A percentile compares a stretch with the other conserved stretches of the same genome.
These are phyloP conservation scores for Colletotrichum sp. DNA, from an alignment of 2,329 filamentous ascomycete species.

Conservation along the genomic window DNA sequence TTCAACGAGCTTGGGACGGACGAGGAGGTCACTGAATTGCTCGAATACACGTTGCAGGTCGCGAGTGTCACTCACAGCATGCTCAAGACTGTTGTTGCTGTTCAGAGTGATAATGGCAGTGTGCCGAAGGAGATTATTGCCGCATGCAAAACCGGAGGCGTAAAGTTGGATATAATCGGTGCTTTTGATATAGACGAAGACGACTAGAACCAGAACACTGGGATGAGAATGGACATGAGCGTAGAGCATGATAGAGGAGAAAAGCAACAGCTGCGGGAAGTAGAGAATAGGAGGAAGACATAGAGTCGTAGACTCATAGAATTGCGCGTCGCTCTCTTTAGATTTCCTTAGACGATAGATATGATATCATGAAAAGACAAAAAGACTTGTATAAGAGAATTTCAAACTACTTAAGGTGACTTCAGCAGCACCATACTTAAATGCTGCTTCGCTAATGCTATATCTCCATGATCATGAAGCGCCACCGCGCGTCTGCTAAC, in stretches of 20 bases:
- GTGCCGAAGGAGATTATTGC: constrained; percentile 39
- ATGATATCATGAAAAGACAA: neutral
- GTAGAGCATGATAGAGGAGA: neutral
- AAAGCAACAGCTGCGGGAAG: neutral
- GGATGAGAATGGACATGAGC: neutral
- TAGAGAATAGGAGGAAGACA: neutral
- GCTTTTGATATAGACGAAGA: constrained; percentile 24
- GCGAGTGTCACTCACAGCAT: constrained; percentile 33
- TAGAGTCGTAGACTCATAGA: neutral
- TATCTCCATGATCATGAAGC: neutral
- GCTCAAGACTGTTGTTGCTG: constrained; percentile 42
- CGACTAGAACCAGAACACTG: neutral
- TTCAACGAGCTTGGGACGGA: constrained; percentile 51
- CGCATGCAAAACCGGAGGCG: constrained; percentile 37
- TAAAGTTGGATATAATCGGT: constrained; percentile 39
- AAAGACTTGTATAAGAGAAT: neutral
- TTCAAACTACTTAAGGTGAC: neutral
- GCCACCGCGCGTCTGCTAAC: neutral
- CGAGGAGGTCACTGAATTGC: constrained; percentile 50
- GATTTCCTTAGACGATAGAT: neutral
- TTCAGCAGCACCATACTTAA: neutral
- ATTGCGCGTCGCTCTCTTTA: neutral
- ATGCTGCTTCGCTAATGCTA: neutral
- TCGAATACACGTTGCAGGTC: constrained; percentile 45
- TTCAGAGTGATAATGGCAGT: constrained; percentile 32